Conservation (phyloP, 2,329 filamentous ascomycete species). For the Fusarium incarnatum region DNA sequence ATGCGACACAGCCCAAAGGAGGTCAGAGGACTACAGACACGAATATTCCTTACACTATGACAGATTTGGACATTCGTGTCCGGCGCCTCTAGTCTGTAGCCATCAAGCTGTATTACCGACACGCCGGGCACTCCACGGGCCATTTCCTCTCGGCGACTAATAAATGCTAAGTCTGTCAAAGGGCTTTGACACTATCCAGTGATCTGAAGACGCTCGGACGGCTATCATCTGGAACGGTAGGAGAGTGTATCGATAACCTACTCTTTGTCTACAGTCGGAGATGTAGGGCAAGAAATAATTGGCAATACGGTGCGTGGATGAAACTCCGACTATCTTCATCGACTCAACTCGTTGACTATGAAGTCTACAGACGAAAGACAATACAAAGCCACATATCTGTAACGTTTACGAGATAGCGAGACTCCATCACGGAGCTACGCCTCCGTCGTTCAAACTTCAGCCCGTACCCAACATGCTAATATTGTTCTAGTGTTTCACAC, state of each 20-base stretch:
- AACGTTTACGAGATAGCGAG: neutral
- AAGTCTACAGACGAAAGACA: neutral
- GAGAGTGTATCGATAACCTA: neutral
- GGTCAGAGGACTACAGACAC: neutral
- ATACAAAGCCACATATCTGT: neutral
- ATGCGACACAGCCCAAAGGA: neutral
- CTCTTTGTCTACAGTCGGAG: neutral
- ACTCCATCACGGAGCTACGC: neutral
- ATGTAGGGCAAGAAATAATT: neutral
- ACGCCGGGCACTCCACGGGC: neutral
- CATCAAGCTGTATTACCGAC: neutral
- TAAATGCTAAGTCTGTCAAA: neutral
- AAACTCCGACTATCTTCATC: neutral
- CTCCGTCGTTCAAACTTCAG: neutral
- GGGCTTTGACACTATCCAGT: neutral
- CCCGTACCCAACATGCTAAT: neutral
- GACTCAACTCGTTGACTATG: neutral
- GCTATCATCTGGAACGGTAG: neutral
- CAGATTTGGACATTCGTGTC: neutral
- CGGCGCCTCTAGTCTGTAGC: neutral
- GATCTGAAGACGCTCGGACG: neutral
- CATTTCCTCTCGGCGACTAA: neutral
- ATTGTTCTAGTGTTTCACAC: neutral
- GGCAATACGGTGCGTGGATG: neutral
- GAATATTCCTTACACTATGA: neutral